A percentile compares a stretch with the other conserved stretches of the same genome.
phyloP scores from a whole-genome alignment of 495 filamentous ascomycete genomes.

The Aspergillus funiculosus region DNA sequence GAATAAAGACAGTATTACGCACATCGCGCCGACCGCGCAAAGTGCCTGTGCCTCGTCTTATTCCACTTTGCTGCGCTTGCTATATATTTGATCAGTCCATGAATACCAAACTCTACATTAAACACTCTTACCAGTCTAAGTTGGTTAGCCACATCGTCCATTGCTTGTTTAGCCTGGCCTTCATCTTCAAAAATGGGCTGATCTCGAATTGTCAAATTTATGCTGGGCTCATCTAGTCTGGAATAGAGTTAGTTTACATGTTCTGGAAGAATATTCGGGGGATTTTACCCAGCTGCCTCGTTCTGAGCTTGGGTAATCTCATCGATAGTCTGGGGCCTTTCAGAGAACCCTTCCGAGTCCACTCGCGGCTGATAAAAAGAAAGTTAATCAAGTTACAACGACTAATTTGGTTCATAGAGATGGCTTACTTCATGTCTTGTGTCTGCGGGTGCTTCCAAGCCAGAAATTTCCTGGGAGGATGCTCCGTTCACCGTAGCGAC shows the following conservation, averaged over 20 bases:
- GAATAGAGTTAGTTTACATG: slow-evolving; percentile 10
- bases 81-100: slow-evolving; percentile 28
- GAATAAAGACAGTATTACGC: slow-evolving; percentile 78
- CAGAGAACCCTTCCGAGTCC: slow-evolving; percentile 59
- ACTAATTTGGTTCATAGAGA: background rate
- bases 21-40: slow-evolving; percentile 87
- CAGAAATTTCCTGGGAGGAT: slow-evolving; percentile 18
- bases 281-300: slow-evolving; percentile 59
- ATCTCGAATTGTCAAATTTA: slow-evolving; percentile 88
- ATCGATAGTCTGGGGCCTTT: slow-evolving; percentile 63
- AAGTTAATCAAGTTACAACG: background rate
- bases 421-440: slow-evolving; percentile 25
- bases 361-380: slow-evolving; percentile 36
- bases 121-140: slow-evolving; percentile 56
- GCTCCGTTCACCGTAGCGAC: slow-evolving; percentile 29
- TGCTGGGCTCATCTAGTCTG: slow-evolving; percentile 61
- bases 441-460: slow-evolving; percentile 18
- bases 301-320: slow-evolving; percentile 78
- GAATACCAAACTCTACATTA: background rate
- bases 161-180: slow-evolving; percentile 75
- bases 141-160: slow-evolving; percentile 87
- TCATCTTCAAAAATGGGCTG: slow-evolving; percentile 93
- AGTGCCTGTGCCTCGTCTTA: slow-evolving; percentile 64
- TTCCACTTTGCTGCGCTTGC: slow-evolving; percentile 51
- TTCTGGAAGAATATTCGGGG: background rate